phyloP scores from a whole-genome alignment of 2,329 filamentous ascomycete species.

The Aspergillus phoenicis region DNA sequence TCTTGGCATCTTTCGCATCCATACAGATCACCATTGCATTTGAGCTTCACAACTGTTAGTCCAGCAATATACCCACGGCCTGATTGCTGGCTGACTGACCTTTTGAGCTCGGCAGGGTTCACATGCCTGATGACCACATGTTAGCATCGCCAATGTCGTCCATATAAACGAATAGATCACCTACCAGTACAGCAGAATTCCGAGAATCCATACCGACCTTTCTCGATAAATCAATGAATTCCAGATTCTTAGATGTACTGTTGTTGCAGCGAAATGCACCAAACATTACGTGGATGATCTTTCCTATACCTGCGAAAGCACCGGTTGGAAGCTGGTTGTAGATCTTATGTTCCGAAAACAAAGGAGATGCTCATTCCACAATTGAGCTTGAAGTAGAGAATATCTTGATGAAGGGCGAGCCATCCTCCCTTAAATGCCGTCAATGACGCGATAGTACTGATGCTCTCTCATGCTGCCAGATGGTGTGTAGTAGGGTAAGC shows the following conservation, averaged over 20 bases:
- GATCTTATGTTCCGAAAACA: too few relatives aligned
- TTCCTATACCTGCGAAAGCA: too few relatives aligned
- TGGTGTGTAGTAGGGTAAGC: background rate
- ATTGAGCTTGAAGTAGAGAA: background rate
- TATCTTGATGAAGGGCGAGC: background rate
- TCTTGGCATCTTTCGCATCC: conserved; percentile 6
- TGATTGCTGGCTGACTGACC: background rate
- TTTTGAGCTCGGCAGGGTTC: background rate
- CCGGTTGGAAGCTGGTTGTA: too few relatives aligned
- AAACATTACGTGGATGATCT: background rate
- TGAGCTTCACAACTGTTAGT: background rate
- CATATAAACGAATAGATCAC: background rate
- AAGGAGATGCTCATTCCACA: too few relatives aligned
- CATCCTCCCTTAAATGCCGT: background rate
- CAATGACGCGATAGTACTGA: background rate
- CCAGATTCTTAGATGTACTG: background rate
- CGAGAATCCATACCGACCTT: background rate
- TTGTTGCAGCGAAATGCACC: conserved; percentile 6
- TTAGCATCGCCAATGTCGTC: background rate
- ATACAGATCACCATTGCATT: conserved; percentile 7
- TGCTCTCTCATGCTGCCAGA: background rate
- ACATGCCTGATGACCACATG: background rate
- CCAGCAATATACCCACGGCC: background rate
- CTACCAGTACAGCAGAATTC: background rate
- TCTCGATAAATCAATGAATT: background rate